Evolutionary conservation across 1,139 yeast genomes (phyloP).

Genomic region (Geotrichum restrictum): DNA sequence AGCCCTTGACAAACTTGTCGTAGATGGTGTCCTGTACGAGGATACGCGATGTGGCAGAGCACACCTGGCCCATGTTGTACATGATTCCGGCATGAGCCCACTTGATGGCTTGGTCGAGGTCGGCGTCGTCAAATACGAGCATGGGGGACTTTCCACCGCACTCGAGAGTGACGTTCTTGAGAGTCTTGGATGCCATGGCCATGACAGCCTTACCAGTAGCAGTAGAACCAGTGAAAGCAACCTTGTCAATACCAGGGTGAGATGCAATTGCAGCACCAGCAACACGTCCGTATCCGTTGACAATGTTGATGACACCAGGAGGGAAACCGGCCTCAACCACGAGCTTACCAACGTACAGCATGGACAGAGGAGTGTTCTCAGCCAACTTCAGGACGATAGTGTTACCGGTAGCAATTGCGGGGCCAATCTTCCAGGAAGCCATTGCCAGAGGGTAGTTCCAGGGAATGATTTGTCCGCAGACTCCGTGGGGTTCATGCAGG

Average conservation of each 20-base stretch:
- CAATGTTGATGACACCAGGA: constrained; percentile 70
- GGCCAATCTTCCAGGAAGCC: constrained; percentile 71
- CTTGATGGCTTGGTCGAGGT: constrained; percentile 58
- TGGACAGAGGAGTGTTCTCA: constrained; percentile 73
- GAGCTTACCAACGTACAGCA: constrained; percentile 60
- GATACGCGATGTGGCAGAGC: constrained; percentile 82
- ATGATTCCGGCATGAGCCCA: constrained; percentile 59
- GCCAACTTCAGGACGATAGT: constrained; percentile 72
- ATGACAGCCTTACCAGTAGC: constrained; percentile 68
- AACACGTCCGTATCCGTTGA: constrained; percentile 69
- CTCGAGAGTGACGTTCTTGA: constrained; percentile 79
- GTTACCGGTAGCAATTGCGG: constrained; percentile 79
- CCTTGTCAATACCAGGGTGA: constrained; percentile 68
- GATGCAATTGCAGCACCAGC: constrained; percentile 72
- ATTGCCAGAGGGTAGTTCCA: constrained; percentile 86
- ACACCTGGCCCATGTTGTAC: constrained; percentile 82
- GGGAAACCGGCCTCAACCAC: constrained; percentile 72
- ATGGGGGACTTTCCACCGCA: constrained; percentile 85
- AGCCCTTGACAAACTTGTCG: constrained; percentile 57
- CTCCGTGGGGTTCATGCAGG: constrained; percentile 72
- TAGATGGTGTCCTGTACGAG: constrained; percentile 72
- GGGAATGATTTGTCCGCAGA: constrained; percentile 84
- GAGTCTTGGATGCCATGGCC: constrained; percentile 60
- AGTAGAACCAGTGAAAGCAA: constrained; percentile 83
- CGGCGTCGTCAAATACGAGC: constrained; percentile 69